phyloP scores from a whole-genome alignment of 352 stramenopile genomes.

The Pythium insidiosum region DNA sequence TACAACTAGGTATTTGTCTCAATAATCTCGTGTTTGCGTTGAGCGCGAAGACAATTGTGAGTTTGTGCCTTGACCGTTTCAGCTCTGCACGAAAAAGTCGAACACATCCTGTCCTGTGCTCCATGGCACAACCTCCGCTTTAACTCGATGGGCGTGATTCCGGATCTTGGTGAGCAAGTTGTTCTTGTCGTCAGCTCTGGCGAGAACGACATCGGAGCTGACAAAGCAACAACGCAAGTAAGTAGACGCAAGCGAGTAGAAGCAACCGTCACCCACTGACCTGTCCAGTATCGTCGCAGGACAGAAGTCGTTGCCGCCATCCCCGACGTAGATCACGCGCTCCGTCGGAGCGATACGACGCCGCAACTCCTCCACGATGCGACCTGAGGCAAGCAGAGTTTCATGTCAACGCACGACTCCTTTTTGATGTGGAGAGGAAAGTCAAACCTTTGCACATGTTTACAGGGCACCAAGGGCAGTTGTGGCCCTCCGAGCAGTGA shows the following conservation, averaged over 20 bases:
- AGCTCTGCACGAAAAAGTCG: no score
- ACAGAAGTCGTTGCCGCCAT: slow-evolving; percentile 44
- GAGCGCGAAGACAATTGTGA: no score
- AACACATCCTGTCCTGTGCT: no score
- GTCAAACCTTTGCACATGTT: slow-evolving; percentile 58
- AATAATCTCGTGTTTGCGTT: no score
- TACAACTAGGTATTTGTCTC: no score
- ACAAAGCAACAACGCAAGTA: background rate
- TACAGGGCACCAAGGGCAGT: slow-evolving; percentile 27
- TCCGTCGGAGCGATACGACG: slow-evolving; percentile 20
- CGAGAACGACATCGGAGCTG: slow-evolving; percentile 6
- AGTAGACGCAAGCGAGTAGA: background rate
- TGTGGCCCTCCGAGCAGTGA: slow-evolving; percentile 21
- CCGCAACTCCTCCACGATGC: slow-evolving; percentile 28
- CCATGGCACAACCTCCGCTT: no score
- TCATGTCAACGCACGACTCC: background rate
- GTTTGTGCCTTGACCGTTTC: no score
- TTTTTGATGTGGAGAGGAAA: no score
- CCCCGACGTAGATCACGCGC: slow-evolving; percentile 47
- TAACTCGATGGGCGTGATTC: no score
- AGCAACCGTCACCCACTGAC: slow-evolving; percentile 17
- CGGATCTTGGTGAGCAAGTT: no score
- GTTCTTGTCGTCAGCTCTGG: slow-evolving; percentile 9
- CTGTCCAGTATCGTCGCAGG: slow-evolving; percentile 24
- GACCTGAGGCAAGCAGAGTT: slow-evolving; percentile 14